These are phyloP conservation scores for Ceratobasidium sp. DNA, from an alignment of 1,284 basidiomycete species.

Conservation along the genomic window DNA sequence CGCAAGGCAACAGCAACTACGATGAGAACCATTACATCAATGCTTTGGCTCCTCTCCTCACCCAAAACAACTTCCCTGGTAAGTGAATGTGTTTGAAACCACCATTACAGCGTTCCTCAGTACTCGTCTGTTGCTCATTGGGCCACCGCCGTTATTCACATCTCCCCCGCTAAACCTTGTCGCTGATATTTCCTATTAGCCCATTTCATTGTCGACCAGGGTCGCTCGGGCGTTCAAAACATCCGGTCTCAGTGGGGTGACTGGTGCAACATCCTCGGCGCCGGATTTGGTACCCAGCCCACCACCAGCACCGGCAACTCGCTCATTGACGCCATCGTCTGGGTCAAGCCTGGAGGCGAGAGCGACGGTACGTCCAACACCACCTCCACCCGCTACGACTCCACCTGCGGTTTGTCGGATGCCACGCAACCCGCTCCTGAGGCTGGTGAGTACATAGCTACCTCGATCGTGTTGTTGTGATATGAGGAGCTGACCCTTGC, in stretches of 20 bases:
- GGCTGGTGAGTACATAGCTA: slow-evolving; percentile 69
- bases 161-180: too few species aligned
- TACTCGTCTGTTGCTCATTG: too few species aligned
- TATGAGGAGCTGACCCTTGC: neutral
- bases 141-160: too few species aligned
- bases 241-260: slow-evolving; percentile 65
- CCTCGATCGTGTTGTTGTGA: neutral
- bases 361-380: slow-evolving; percentile 71
- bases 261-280: slow-evolving; percentile 70
- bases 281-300: slow-evolving; percentile 70
- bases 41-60: slow-evolving; percentile 63
- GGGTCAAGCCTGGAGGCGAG: slow-evolving; percentile 76
- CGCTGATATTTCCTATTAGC: neutral
- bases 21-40: slow-evolving; percentile 71
- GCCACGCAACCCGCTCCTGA: slow-evolving; percentile 67
- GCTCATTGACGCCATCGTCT: slow-evolving; percentile 69
- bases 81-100: slow-evolving; percentile 41
- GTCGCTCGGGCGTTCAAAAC: slow-evolving; percentile 69
- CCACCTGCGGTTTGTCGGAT: slow-evolving; percentile 62
- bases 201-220: slow-evolving; percentile 71
- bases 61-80: slow-evolving; percentile 63
- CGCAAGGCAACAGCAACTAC: slow-evolving; percentile 67
- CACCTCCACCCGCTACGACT: slow-evolving; percentile 67
- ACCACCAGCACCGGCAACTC: slow-evolving; percentile 63
- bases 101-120: neutral